Percentiles rank a stretch among this genome's conserved stretches.
These are phyloP conservation scores for Rhododendron mucronatum DNA, from an alignment of 148 eudicot species.

Conservation along the genomic window DNA sequence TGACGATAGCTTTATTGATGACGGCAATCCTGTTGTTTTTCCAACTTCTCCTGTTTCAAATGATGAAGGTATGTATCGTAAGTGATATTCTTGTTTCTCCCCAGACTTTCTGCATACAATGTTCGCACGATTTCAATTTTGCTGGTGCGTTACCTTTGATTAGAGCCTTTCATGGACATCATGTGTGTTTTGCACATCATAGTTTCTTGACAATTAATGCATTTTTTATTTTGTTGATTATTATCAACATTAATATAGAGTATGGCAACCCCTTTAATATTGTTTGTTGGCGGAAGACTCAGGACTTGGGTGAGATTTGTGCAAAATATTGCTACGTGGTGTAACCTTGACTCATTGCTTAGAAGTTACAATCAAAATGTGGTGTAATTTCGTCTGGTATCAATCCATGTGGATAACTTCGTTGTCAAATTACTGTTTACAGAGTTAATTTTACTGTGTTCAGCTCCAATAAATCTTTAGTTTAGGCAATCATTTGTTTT, in stretches of 20 bases:
- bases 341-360: background rate
- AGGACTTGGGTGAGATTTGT: background rate
- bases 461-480: background rate
- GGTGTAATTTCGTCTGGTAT: background rate
- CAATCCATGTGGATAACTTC: background rate
- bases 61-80: slow-evolving; percentile 34
- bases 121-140: background rate
- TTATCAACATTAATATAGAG: background rate
- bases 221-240: background rate
- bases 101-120: background rate
- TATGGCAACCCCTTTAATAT: background rate
- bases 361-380: background rate
- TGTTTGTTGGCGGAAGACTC: background rate
- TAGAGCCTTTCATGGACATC: background rate
- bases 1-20: slow-evolving; percentile 88
- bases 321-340: background rate
- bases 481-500: background rate
- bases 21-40: slow-evolving; percentile 34
- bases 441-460: background rate
- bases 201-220: background rate
- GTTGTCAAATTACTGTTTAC: background rate
- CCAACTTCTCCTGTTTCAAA: slow-evolving; percentile 46
- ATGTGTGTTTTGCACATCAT: background rate
- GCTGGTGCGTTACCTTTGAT: background rate
- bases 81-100: background rate